Base-by-base conservation (phyloP, 768 basidiomycete species). In the Sistotremastrum suecicum region DNA sequence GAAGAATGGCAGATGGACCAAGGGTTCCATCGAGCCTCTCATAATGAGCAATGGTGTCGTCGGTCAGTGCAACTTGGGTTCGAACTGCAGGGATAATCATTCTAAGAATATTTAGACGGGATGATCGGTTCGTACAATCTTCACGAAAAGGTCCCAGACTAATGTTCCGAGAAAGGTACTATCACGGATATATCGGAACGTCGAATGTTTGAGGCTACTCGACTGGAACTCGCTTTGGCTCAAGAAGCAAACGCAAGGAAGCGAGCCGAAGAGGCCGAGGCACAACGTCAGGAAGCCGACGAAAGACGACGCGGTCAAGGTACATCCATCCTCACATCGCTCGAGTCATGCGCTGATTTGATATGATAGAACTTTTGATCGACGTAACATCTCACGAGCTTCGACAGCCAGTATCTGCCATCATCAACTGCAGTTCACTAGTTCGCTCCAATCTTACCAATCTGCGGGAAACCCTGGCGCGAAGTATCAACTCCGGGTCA, bases 351-450 rank as follows among this genome's bases (percentile, higher is more conserved):
- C 20, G 20, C 20, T 20, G 20, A 20, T 20, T 20, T 20, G 20
- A 20, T 20, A 11, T 48, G 36, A 36, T 37, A 45, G 63, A 66
- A 51, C 54, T 66, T 34, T 50, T 68, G 31, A 61, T 66, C 38
- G 66, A 66, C 44, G 63, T 66, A 29, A 65, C 63, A 0, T 62
- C 63, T 47, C 60, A 54, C 43, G 63, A 56, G 47, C 43, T 60
- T 5, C 47, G 55, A 30, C 53, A 56, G 46, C 58, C 56, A 12
- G 51, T 57, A 30, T 56, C 54, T 12, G 58, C 58, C 3, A 56
- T 60, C 44, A 52, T 61, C 7, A 58, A 63, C 44, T 64, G 64
- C 47, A 57, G 59, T 5, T 52, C 56, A 3, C 53, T 66, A 30
- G 62, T 63, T 37, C 56, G 57, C 46, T 51, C 55, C 28, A 63